Conservation (phyloP, 176 grass and related monocot species). For the Oryza brachyantha region DNA sequence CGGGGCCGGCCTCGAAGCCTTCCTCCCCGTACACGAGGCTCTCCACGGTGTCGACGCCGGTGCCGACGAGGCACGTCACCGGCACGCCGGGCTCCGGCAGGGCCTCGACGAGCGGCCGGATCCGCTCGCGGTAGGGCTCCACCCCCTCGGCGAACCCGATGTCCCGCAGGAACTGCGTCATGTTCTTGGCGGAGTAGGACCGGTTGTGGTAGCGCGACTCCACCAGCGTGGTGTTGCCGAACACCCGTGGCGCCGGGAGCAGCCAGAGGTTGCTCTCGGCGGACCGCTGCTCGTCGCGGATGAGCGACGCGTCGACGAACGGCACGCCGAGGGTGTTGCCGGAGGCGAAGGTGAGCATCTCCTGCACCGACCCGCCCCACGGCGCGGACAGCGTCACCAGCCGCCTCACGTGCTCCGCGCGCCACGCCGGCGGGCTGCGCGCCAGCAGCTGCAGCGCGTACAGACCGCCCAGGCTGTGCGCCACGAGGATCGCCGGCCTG, state of each 20-base stretch:
- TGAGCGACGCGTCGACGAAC: constrained; percentile 51
- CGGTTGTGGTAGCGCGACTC: constrained; percentile 36
- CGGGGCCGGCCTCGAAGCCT: constrained; percentile 49
- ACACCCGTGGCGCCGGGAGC: constrained; percentile 53
- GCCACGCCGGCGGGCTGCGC: constrained; percentile 45
- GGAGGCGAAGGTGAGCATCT: constrained; percentile 73
- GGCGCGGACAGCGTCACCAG: constrained; percentile 61
- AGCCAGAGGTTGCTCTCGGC: constrained; percentile 95
- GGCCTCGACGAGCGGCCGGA: constrained; percentile 56
- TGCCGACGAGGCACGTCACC: constrained; percentile 65
- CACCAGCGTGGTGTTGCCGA: constrained; percentile 53
- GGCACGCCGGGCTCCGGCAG: constrained; percentile 63
- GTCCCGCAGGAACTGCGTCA: constrained; percentile 69
- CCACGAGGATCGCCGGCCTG: constrained; percentile 54
- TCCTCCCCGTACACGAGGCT: constrained; percentile 40
- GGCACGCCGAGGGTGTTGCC: constrained; percentile 68
- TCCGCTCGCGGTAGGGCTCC: constrained; percentile 45
- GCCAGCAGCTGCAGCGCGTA: constrained; percentile 69
- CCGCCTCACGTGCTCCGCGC: constrained; percentile 52
- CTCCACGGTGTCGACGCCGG: constrained; percentile 57
- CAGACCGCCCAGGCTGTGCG: constrained; percentile 77
- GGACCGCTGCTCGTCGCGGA: constrained; percentile 57
- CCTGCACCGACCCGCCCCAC: constrained; percentile 67
- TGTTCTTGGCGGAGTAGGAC: constrained; percentile 59
- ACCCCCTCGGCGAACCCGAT: constrained; percentile 71